These are phyloP conservation scores for Talaromyces sp. DNA, from an alignment of 2,329 filamentous ascomycete genomes.

Conservation along the genomic window DNA sequence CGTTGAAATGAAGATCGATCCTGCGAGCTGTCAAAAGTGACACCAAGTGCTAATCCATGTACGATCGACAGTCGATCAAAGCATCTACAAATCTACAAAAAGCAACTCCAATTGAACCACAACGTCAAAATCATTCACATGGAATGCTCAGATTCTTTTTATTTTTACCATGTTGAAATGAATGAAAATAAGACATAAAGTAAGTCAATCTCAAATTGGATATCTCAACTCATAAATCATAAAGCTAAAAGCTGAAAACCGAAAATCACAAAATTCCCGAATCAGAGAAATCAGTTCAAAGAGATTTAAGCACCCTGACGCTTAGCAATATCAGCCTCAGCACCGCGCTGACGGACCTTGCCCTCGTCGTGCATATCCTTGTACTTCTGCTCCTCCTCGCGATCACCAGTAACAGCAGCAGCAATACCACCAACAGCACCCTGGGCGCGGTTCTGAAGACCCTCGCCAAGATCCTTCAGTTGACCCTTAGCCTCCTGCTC, in stretches of 20 bases:
- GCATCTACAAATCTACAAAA: neutral
- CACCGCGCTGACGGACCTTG: slow-evolving; percentile 81
- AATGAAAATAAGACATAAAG: neutral
- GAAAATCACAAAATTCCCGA: neutral
- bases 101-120: neutral
- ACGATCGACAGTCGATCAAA: neutral
- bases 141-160: neutral
- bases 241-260: neutral
- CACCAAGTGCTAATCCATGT: neutral
- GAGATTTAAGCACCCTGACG: neutral
- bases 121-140: no score
- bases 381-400: slow-evolving; percentile 64
- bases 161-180: no score
- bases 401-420: slow-evolving; percentile 73
- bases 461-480: slow-evolving; percentile 71
- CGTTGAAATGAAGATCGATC: neutral
- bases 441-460: slow-evolving; percentile 66
- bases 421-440: slow-evolving; percentile 73
- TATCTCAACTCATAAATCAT: slow-evolving; percentile 16
- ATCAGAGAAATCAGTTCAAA: neutral
- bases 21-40: neutral
- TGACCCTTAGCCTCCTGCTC: slow-evolving; percentile 82
- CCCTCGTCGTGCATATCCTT: slow-evolving; percentile 74
- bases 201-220: slow-evolving; percentile 18
- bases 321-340: slow-evolving; percentile 79